Evolutionary conservation across 2,329 filamentous ascomycete genomes (phyloP), one percentile per base, ranked within the genome.

Genomic region (Thelonectria rubi): DNA sequence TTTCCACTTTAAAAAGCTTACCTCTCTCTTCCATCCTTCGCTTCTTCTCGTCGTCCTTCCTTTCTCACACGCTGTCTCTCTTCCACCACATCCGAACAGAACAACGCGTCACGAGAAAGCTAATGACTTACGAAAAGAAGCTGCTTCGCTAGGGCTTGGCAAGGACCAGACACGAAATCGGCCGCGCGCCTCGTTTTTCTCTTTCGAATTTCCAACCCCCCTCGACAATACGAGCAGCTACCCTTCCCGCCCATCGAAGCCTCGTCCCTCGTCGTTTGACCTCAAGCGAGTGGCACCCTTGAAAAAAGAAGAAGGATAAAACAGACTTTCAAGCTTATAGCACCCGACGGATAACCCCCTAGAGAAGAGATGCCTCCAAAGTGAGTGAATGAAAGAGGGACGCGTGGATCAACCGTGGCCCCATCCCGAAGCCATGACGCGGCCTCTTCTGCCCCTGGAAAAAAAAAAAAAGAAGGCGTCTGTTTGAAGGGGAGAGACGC

Each of bases 371-470:
- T 11, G 9, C 12, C 17, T n/a, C 17, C 20, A 5, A 18, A 46
- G 50, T 48, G 43, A 60, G 58, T 48, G 51, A 42, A 32, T 39
- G 39, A 20, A 30, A 37, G 47, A 54, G 42, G 58, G 47, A 55
- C 53, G 58, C 58, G 58, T 53, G 53, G 52, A 61, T 55, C 47
- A 30, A 34, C 46, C 58, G 32, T 51, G 52, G 47, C 52, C 58
- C 58, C 58, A 49, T 53, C 58, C 46, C 50, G 39, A 48, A 42
- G 42, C 47, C 54, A 56, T 61, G 49, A 61, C 58, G 58, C 58
- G 58, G 58, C 58, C 57, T 51, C 43, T 4, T 7, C 7, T 24
- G 24, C 47, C 58, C 42, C 53, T 61, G 49, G 51, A 55, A 55
- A 42, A 43, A 59, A 53, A 49, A 54, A 40, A 40, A 18, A 42